These are phyloP conservation scores for Pichia cactophila DNA, from an alignment of 1,139 yeast genomes.

Conservation along the genomic window DNA sequence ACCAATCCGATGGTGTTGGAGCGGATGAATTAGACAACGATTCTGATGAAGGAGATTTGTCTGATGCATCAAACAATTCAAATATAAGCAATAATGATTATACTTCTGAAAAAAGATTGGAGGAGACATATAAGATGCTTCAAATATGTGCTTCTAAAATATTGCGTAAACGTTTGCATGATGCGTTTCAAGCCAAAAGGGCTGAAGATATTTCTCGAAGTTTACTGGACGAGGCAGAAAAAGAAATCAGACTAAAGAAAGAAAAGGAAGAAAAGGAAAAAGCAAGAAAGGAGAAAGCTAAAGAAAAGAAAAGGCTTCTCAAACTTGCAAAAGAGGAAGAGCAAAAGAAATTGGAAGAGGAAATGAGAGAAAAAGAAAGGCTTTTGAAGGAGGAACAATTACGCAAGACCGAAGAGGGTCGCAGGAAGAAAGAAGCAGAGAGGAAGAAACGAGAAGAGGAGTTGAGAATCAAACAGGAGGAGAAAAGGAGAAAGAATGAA, in stretches of 20 bases:
- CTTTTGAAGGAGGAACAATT: constrained; percentile 46
- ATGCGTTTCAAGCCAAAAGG: constrained; percentile 65
- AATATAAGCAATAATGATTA: constrained; percentile 32
- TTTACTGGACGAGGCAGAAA: constrained; percentile 72
- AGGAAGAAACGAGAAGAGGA: constrained; percentile 43
- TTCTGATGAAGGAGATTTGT: constrained; percentile 15
- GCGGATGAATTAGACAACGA: constrained; percentile 17
- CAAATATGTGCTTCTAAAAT: constrained; percentile 70
- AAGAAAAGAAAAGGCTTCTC: constrained; percentile 66
- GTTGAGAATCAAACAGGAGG: constrained; percentile 36
- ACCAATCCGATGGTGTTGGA: constrained; percentile 14
- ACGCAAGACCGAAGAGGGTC: constrained; percentile 49
- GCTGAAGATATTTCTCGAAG: constrained; percentile 68
- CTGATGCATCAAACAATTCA: constrained; percentile 15
- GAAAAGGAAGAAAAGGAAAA: constrained; percentile 67
- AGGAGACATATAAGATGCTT: constrained; percentile 69
- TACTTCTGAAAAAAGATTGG: constrained; percentile 57
- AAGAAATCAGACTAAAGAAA: constrained; percentile 60
- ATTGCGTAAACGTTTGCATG: constrained; percentile 62
- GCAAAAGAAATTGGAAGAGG: constrained; percentile 51
- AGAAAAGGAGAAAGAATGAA: constrained; percentile 33
- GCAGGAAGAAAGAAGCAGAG: constrained; percentile 42
- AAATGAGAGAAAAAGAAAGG: constrained; percentile 50
- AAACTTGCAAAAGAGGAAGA: constrained; percentile 76
- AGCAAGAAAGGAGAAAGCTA: constrained; percentile 67